Evolutionary conservation across 306 rosid genomes (phyloP).

Genomic region (Urtica urens): DNA sequence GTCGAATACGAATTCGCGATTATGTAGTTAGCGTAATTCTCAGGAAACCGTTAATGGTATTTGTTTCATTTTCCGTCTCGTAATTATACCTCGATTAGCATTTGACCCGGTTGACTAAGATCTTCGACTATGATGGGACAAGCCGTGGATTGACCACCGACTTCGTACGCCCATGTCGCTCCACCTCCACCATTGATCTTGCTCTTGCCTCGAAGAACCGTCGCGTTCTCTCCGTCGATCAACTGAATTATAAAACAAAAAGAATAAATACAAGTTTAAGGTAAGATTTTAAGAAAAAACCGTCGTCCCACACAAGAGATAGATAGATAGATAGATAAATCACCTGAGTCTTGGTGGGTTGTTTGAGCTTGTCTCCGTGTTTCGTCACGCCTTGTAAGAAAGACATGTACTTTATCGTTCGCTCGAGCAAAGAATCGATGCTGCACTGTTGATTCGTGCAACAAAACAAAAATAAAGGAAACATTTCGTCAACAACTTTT

Average conservation of each 20-base stretch:
- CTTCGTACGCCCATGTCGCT: constrained; percentile 74
- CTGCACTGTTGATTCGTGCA: constrained; percentile 89
- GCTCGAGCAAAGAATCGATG: constrained; percentile 77
- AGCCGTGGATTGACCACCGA: constrained; percentile 46
- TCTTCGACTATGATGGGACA: constrained; percentile 86
- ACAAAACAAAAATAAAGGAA: constrained; percentile 15
- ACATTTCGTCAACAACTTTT: background rate
- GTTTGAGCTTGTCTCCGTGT: constrained; percentile 58
- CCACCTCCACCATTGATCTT: constrained; percentile 27
- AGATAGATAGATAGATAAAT: constrained; percentile 3
- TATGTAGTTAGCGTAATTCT: background rate
- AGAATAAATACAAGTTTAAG: constrained; percentile 5
- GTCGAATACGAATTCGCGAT: constrained; percentile 9
- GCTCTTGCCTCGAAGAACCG: constrained; percentile 26
- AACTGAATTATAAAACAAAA: constrained; percentile 32
- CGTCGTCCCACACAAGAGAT: background rate
- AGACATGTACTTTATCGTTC: constrained; percentile 72
- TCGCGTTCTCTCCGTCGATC: constrained; percentile 31
- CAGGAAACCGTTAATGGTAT: background rate
- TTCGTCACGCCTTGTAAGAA: constrained; percentile 54
- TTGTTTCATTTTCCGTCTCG: background rate
- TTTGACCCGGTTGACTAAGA: constrained; percentile 61
- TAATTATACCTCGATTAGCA: constrained; percentile 67
- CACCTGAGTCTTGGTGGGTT: constrained; percentile 61
- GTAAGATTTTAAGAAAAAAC: background rate